Conservation (phyloP, 805 yeast genomes). For the Martiniozyma abietophila region DNA sequence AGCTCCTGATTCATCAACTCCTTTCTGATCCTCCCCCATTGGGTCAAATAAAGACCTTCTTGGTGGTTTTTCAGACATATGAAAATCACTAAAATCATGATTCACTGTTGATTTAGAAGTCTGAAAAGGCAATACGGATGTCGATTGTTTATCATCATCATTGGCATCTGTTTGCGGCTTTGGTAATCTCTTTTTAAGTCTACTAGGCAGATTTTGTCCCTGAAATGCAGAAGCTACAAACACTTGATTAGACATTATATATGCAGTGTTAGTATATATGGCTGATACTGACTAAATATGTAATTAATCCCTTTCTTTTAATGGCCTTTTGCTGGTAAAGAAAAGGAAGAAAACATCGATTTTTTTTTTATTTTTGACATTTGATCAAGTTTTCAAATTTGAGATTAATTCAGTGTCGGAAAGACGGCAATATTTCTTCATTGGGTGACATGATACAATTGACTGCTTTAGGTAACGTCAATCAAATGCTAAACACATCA, state of each 20-base stretch:
- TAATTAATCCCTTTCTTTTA: too few species aligned
- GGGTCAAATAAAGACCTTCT: conserved; percentile 41
- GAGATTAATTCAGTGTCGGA: too few species aligned
- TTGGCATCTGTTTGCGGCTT: conserved; percentile 14
- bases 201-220: conserved; percentile 3
- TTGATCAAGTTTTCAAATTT: too few species aligned
- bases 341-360: not conserved
- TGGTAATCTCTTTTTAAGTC: conserved; percentile 3
- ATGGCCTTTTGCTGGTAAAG: not conserved
- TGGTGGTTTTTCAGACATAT: conserved; percentile 36
- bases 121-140: conserved; percentile 19
- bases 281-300: too few species aligned
- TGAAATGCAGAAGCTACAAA: too few species aligned
- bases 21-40: conserved; percentile 25
- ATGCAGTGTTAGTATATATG: too few species aligned
- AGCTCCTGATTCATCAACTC: conserved; percentile 17
- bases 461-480: too few species aligned
- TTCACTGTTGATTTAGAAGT: conserved; percentile 13
- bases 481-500: too few species aligned
- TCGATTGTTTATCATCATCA: conserved; percentile 15
- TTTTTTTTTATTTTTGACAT: too few species aligned
- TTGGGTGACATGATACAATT: too few species aligned
- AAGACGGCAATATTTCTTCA: too few species aligned
- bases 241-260: too few species aligned
- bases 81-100: conserved; percentile 15